Base-by-base conservation (phyloP, 2,329 filamentous ascomycete species). In the Cladosporium sp. region DNA sequence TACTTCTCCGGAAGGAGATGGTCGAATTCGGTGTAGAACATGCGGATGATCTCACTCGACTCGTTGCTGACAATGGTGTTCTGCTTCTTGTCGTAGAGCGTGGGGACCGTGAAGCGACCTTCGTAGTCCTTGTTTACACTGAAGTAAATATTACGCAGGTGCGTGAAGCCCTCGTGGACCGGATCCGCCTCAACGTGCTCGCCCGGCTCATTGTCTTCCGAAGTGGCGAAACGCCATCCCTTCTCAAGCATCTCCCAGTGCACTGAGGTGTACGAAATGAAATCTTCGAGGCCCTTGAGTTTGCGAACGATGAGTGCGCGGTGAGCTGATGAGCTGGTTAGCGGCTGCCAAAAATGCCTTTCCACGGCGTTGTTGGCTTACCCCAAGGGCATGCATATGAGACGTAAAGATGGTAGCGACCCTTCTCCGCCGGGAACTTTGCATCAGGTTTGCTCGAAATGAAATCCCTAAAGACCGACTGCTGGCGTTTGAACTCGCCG, bases 361-460 rank as follows among this genome's bases (percentile, higher is more conserved):
- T 43, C 43, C 9, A 45, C 10, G 32, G 3, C 34, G 1, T 22
- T 7, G 13, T 19, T 5, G 5, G 64, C 71, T 54, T 64, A 79
- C 77, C 85, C 91, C 91, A 96, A 3, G 91, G 91, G 71, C 91
- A 96, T 6, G 91, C 91, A 71, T 95, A 95, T 64, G 86, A 92
- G 60, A 95, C 86, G 68, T 92, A 98, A 62, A 98, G 82, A 72
- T 98, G 93, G 70, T 98, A 98, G 52, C 93, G 81, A 49, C 81
- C 89, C 72, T 88, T 89, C 73, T 97, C 92, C 1, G 89, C 81
- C 4, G 89, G 87, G 62, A 90, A 96, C 68, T 84, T 73, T 4
- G 88, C 85, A 40, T 81, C 84, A 1, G 82, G 72, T 61, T 88
- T 81, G 57, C 78, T 81, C 32, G 86, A 89, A 69, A 95, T 87